Evolutionary conservation across 148 eudicot species (phyloP), one percentile per base, ranked within the genome.

Genomic region (Amaranthus cruentus): DNA sequence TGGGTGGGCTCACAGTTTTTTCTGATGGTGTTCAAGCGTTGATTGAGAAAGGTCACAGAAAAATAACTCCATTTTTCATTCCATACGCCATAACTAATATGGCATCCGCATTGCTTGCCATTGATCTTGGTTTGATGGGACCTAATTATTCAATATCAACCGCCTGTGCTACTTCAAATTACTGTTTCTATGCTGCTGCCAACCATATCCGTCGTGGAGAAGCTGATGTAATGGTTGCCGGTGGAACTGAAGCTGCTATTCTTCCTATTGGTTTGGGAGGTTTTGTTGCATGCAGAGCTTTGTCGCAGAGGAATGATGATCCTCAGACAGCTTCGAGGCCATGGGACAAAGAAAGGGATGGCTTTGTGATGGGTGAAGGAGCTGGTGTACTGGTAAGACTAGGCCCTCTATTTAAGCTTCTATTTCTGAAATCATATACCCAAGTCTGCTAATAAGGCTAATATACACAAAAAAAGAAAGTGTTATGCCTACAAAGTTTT

Each of bases 361-460:
- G 98, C 73, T 93, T 93, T 83, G 98, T 93, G 52, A 91, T 93
- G 97, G 98, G 98, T 55, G 98, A 93, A 89, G 98, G 98, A 54
- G 85, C 92, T 76, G 98, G 98, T 71, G 91, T 93, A 28, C 73
- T 93, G 92, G 98, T 93, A 84, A 81, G 87, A 59, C 18, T 63
- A 8, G 9, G 51, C 47, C 49, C 55, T 21, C 38, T 9, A 38
- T 57, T 54, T 64, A 28, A 28, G 38, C 38, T 28, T 2, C 38
- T 28, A 28, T 28, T 28, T 28, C 38, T 28, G 38, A 28, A 28
- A 28, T 28, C 2, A 28, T 28, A 28, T 28, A 28, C 38, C 38
- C 38, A 2, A 28, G 38, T 28, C 38, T 28, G 38, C 38, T 0
- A 28, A 28, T 28, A 2, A 28, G 38, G 38, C 38, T 28, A 28